Evolutionary conservation across 2,329 filamentous ascomycete species (phyloP).

Genomic region (Ascochyta koolunga): DNA sequence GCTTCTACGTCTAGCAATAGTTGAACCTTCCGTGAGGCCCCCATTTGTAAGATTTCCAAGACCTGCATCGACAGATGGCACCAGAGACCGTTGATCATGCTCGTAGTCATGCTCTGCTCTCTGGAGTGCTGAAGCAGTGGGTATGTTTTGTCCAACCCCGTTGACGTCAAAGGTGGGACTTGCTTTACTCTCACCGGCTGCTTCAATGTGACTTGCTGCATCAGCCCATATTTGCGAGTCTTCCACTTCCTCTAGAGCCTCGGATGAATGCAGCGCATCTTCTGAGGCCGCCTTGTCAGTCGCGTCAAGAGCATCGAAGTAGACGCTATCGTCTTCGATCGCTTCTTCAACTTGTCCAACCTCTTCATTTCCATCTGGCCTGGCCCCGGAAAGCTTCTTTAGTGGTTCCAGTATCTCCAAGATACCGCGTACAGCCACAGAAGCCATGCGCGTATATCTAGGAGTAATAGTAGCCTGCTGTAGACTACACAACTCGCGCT

Average conservation of each 20-base stretch:
- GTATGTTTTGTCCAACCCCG: not conserved
- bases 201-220: not conserved
- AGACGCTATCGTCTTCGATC: not conserved
- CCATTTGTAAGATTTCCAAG: not conserved
- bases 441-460: not conserved
- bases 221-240: not conserved
- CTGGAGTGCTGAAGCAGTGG: not conserved
- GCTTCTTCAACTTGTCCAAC: not conserved
- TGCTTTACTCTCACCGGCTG: not conserved
- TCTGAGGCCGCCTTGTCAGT: not conserved
- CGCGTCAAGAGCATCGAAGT: not conserved
- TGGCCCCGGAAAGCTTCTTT: no score
- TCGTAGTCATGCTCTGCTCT: not conserved
- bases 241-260: not conserved
- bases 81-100: not conserved
- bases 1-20: not conserved
- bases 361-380: no score
- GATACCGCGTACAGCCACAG: not conserved
- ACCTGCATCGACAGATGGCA: not conserved
- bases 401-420: not conserved
- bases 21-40: not conserved
- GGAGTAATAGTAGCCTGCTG: not conserved
- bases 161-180: not conserved
- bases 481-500: not conserved
- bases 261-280: not conserved